phyloP scores from a whole-genome alignment of 768 basidiomycete species.

The Suillus tomentosus region DNA sequence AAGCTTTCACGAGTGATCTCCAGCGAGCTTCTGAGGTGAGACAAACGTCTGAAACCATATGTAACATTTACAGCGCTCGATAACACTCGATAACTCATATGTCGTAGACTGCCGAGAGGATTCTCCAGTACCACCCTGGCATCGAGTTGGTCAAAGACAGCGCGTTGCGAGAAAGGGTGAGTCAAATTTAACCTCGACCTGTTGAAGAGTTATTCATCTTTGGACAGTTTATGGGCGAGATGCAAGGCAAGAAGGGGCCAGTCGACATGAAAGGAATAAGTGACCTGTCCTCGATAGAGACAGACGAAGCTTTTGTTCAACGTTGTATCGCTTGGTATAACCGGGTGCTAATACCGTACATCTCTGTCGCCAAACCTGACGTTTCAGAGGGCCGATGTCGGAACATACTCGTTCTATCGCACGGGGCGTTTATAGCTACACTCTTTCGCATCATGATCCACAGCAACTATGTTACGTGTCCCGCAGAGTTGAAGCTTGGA shows the following conservation, averaged over 20 bases:
- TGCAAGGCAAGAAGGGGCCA: slow-evolving; percentile 49
- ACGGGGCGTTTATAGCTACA: slow-evolving; percentile 63
- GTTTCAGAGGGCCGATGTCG: slow-evolving; percentile 32
- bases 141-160: slow-evolving; percentile 44
- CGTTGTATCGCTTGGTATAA: slow-evolving; percentile 70
- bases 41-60: background rate
- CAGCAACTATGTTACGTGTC: slow-evolving; percentile 40
- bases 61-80: background rate
- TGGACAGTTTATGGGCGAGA: slow-evolving; percentile 57
- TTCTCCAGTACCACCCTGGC: slow-evolving; percentile 54
- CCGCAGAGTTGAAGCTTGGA: slow-evolving; percentile 25
- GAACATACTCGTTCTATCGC: slow-evolving; percentile 60
- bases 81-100: background rate
- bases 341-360: slow-evolving; percentile 39
- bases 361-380: slow-evolving; percentile 21
- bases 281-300: slow-evolving; percentile 28
- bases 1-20: slow-evolving; percentile 74
- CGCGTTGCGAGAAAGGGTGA: slow-evolving; percentile 67
- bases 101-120: slow-evolving; percentile 64
- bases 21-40: slow-evolving; percentile 64
- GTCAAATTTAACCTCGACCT: background rate
- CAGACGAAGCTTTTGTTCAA: slow-evolving; percentile 39
- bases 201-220: background rate
- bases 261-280: slow-evolving; percentile 16
- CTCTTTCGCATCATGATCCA: slow-evolving; percentile 52